Percentiles rank a stretch among this genome's conserved stretches.
Evolutionary conservation across 2,329 filamentous ascomycete genomes (phyloP).

Genomic region (Aspergillus carbonarius): DNA sequence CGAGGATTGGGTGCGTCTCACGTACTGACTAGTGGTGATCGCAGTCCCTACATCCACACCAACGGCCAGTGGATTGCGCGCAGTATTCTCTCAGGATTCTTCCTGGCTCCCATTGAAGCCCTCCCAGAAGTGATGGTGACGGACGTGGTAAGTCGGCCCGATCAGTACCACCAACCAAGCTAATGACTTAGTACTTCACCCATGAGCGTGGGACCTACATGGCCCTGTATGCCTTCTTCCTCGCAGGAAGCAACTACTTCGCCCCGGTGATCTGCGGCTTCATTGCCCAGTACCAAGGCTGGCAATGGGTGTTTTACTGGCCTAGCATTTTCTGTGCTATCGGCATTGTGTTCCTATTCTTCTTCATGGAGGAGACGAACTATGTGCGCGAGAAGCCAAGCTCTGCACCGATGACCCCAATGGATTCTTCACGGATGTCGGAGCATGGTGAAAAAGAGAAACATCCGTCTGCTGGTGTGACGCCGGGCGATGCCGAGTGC

Average conservation of each 20-base stretch:
- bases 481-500: conserved; percentile 13
- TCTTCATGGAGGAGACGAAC: conserved; percentile 59
- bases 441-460: conserved; percentile 24
- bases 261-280: conserved; percentile 50
- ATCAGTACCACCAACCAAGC: background rate
- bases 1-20: background rate
- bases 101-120: conserved; percentile 43
- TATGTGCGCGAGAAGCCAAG: conserved; percentile 36
- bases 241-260: conserved; percentile 45
- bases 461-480: background rate
- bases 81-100: conserved; percentile 40
- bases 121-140: conserved; percentile 43
- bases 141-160: conserved; percentile 36
- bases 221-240: conserved; percentile 41
- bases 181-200: conserved; percentile 39
- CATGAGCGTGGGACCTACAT: conserved; percentile 44
- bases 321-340: conserved; percentile 51
- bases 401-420: background rate
- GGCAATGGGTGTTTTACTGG: conserved; percentile 53
- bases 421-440: conserved; percentile 9
- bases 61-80: conserved; percentile 43
- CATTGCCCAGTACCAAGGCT: conserved; percentile 48
- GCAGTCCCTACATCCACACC: conserved; percentile 32
- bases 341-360: conserved; percentile 51
- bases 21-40: background rate